phyloP scores from a whole-genome alignment of 441 rosid species.

The Geranium incanum region DNA sequence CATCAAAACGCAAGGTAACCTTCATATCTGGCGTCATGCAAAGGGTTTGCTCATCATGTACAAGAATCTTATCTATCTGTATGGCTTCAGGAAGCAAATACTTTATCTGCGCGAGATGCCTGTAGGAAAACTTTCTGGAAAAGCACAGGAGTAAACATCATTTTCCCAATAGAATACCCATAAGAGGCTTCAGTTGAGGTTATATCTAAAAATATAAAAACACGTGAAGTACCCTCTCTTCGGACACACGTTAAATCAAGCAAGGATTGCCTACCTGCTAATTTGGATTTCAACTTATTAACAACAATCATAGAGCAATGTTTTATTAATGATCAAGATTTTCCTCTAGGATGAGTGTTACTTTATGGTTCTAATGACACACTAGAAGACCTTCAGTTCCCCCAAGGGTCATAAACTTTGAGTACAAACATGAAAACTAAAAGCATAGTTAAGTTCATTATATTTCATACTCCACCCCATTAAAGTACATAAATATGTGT shows the following conservation, averaged over 20 bases:
- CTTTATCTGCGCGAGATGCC: constrained; percentile 44
- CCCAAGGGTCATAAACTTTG: too few species aligned
- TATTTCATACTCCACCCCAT: too few species aligned
- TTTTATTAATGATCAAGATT: neutral
- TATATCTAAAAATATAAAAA: neutral
- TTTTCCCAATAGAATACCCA: neutral
- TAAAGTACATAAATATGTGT: too few species aligned
- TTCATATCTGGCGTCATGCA: constrained; percentile 42
- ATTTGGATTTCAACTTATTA: neutral
- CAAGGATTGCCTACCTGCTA: neutral
- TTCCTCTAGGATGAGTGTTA: neutral
- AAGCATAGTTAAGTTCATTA: too few species aligned
- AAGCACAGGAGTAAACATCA: neutral
- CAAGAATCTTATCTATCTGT: constrained; percentile 34
- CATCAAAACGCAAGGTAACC: constrained; percentile 31
- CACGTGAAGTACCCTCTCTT: neutral
- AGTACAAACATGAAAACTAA: too few species aligned
- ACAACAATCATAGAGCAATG: neutral
- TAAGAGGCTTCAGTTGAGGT: neutral
- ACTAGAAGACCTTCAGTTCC: too few species aligned
- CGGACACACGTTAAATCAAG: neutral
- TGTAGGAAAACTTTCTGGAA: constrained; percentile 33
- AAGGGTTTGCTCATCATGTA: constrained; percentile 37
- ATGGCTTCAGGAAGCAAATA: constrained; percentile 43
- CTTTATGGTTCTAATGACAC: neutral